Conservation (phyloP, 179 eudicot genomes). For the Vitellaria paradoxa region DNA sequence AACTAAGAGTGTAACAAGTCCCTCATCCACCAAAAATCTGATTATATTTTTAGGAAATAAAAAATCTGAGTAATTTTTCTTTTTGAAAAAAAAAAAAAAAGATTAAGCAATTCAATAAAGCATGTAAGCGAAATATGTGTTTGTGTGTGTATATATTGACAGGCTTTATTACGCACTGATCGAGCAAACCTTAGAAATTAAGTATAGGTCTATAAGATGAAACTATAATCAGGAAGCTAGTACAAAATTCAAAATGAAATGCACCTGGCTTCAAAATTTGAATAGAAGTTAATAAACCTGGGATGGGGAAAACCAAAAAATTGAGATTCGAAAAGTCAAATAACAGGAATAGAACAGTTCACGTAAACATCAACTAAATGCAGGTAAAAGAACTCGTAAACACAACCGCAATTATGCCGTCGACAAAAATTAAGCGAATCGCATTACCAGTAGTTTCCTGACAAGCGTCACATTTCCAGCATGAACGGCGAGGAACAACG, state of each 20-base stretch:
- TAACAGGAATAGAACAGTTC: not conserved
- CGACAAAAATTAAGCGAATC: not conserved
- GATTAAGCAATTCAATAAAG: no score
- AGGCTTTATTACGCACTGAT: not conserved
- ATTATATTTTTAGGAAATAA: no score
- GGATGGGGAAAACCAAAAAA: not conserved
- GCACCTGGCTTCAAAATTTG: slow-evolving; percentile 9
- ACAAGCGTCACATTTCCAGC: slow-evolving; percentile 55
- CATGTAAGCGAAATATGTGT: no score
- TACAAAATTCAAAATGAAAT: not conserved
- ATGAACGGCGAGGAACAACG: slow-evolving; percentile 73
- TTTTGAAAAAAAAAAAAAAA: no score
- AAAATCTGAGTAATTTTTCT: not conserved
- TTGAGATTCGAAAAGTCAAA: not conserved
- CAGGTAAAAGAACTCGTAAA: not conserved
- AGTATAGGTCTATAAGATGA: not conserved
- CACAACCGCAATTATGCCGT: not conserved
- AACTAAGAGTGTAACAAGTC: not conserved
- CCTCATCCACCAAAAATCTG: not conserved
- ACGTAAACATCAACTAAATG: not conserved
- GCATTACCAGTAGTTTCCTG: slow-evolving; percentile 64
- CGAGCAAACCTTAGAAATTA: not conserved
- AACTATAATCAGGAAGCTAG: not conserved
- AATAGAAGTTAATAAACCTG: not conserved
- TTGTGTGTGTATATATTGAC: no score